Percentiles rank a stretch among this genome's conserved stretches.
Evolutionary conservation across 148 eudicot species (phyloP).

Genomic region (Chenopodium formosanum): DNA sequence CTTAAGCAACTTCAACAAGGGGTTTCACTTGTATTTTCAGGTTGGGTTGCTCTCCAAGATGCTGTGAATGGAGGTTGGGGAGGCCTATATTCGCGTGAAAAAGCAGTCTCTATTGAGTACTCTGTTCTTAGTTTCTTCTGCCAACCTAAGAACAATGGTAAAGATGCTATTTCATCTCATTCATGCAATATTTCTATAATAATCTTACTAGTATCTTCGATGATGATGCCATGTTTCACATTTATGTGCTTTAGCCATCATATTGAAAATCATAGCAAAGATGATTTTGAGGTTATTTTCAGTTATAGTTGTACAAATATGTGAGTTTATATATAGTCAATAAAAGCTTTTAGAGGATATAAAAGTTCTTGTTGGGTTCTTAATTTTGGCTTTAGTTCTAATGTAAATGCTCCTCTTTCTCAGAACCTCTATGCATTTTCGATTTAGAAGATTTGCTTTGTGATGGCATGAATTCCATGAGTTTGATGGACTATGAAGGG

Average conservation of each 20-base stretch:
- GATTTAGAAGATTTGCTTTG: constrained; percentile 58
- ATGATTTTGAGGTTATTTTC: neutral
- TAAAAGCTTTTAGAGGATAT: neutral
- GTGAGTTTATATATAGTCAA: too few relatives aligned
- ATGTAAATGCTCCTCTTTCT: neutral
- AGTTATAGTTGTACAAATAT: neutral
- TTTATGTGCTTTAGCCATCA: neutral
- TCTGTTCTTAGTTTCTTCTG: neutral
- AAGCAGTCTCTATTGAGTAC: neutral
- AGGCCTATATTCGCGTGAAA: constrained; percentile 10
- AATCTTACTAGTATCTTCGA: too few relatives aligned
- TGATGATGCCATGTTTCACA: neutral
- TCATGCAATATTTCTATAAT: neutral
- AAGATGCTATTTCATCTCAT: neutral
- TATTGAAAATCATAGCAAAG: neutral
- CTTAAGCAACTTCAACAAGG: constrained; percentile 9
- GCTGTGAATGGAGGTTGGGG: neutral
- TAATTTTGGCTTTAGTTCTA: neutral
- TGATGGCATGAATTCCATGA: constrained; percentile 55
- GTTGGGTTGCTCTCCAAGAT: neutral
- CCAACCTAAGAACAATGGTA: neutral
- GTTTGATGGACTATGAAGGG: constrained; percentile 17
- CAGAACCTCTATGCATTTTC: constrained; percentile 55
- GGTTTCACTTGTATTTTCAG: constrained; percentile 2
- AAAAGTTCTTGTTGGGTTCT: neutral